Percentiles rank a stretch among this genome's conserved stretches.
phyloP scores from a whole-genome alignment of 2,329 filamentous ascomycete genomes.

The Penicillium aurantiogriseum region DNA sequence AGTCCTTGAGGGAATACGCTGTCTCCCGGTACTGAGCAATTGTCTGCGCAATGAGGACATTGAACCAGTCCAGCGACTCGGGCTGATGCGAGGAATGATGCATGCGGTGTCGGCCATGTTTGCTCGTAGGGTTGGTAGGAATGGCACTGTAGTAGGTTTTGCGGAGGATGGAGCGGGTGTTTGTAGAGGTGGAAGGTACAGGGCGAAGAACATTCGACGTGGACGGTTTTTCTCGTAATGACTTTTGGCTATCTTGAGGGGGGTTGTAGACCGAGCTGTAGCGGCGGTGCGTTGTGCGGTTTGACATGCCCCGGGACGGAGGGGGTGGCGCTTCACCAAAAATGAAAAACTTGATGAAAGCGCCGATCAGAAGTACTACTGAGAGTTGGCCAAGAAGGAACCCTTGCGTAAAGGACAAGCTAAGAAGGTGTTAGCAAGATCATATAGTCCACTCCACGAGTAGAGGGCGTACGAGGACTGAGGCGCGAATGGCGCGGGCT shows the following conservation, averaged over 20 bases:
- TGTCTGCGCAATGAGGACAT: constrained; percentile 92
- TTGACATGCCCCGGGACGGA: constrained; percentile 72
- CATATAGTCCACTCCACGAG: constrained; percentile 12
- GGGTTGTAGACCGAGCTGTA: constrained; percentile 61
- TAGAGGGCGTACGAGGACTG: constrained; percentile 43
- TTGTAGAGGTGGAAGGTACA: constrained; percentile 77
- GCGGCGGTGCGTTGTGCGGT: constrained; percentile 74
- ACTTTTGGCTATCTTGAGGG: constrained; percentile 44
- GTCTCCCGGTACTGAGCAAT: constrained; percentile 94
- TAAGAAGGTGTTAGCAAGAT: constrained; percentile 37
- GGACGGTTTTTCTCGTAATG: constrained; percentile 46
- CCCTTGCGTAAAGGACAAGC: constrained; percentile 88
- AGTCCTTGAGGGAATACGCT: constrained; percentile 77
- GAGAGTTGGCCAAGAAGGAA: constrained; percentile 91
- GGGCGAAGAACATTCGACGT: constrained; percentile 71
- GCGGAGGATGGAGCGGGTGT: constrained; percentile 72
- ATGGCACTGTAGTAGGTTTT: constrained; percentile 91
- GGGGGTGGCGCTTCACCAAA: constrained; percentile 89
- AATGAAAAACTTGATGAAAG: constrained; percentile 99
- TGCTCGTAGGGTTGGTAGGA: constrained; percentile 40
- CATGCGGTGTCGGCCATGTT: constrained; percentile 43
- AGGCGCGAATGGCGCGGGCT: constrained; percentile 30
- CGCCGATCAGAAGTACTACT: constrained; percentile 83
- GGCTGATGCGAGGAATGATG: constrained; percentile 79
- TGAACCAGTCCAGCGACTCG: constrained; percentile 98